Evolutionary conservation across 2,329 filamentous ascomycete genomes (phyloP).

Genomic region (Arthrinium puccinioides): DNA sequence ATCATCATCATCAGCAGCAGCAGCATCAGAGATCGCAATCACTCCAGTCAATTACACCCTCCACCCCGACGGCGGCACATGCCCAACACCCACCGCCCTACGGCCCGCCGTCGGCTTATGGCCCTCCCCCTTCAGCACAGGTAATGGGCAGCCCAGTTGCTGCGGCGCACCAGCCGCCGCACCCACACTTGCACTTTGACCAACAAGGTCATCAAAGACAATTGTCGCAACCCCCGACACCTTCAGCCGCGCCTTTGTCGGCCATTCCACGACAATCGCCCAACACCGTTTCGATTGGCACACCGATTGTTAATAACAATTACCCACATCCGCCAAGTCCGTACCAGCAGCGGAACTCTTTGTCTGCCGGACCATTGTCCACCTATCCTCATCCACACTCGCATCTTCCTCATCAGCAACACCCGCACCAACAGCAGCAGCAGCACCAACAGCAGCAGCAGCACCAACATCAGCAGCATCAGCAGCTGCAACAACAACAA

Average conservation of each 20-base stretch:
- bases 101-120: conserved; percentile 33
- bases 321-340: conserved; percentile 48
- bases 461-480: conserved; percentile 28
- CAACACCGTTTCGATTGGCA: conserved; percentile 9
- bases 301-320: no score
- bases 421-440: conserved; percentile 27
- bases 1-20: conserved; percentile 29
- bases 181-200: no score
- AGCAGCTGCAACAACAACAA: conserved; percentile 30
- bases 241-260: conserved; percentile 42
- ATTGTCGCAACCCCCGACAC: conserved; percentile 47
- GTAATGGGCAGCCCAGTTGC: conserved; percentile 42
- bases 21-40: conserved; percentile 46
- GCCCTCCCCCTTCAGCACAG: no score
- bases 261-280: conserved; percentile 35
- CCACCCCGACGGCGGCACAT: conserved; percentile 56
- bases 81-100: conserved; percentile 46
- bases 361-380: conserved; percentile 16
- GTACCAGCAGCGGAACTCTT: conserved; percentile 45
- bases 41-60: conserved; percentile 50
- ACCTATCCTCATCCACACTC: conserved; percentile 19
- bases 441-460: conserved; percentile 30
- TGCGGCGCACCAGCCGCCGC: conserved; percentile 31
- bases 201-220: conserved; percentile 30
- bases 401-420: conserved; percentile 25